A percentile compares a stretch with the other conserved stretches of the same genome.
phyloP scores from a whole-genome alignment of 1,139 yeast genomes.

The Saccharomycopsis hybrid region DNA sequence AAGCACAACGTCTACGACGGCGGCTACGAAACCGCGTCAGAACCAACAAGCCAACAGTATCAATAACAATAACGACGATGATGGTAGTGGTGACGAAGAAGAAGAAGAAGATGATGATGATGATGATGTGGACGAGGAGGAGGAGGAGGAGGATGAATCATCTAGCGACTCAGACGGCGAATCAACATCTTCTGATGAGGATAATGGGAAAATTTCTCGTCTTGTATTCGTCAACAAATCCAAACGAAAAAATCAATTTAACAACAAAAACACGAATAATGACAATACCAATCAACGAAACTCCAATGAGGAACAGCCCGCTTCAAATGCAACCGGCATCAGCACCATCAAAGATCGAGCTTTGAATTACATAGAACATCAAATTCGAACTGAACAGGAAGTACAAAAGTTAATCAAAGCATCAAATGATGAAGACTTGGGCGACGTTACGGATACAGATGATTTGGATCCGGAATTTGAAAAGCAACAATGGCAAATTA shows the following conservation, averaged over 20 bases:
- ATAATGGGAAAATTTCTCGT: conserved; percentile 21
- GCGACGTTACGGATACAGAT: conserved; percentile 48
- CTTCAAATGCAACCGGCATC: neutral
- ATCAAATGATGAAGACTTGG: conserved; percentile 24
- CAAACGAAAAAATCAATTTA: conserved; percentile 11
- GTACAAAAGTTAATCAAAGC: conserved; percentile 20
- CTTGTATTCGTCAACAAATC: conserved; percentile 25
- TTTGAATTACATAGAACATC: conserved; percentile 28
- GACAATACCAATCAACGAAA: neutral
- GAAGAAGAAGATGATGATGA: neutral
- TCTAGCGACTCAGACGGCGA: neutral
- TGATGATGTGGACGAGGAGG: neutral
- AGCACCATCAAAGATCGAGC: conserved; percentile 25
- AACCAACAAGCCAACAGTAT: too few species aligned
- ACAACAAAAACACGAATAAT: neutral
- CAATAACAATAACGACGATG: too few species aligned
- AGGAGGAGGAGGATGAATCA: neutral
- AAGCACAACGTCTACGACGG: neutral
- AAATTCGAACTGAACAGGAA: conserved; percentile 27
- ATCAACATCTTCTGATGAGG: conserved; percentile 1
- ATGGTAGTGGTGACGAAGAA: neutral
- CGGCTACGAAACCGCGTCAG: too few species aligned
- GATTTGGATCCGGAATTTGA: conserved; percentile 46
- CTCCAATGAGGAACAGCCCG: too few species aligned
- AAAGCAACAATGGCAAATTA: conserved; percentile 38